Base-by-base conservation (phyloP, 23 red algal species). In the Gracilaria domingensis region DNA sequence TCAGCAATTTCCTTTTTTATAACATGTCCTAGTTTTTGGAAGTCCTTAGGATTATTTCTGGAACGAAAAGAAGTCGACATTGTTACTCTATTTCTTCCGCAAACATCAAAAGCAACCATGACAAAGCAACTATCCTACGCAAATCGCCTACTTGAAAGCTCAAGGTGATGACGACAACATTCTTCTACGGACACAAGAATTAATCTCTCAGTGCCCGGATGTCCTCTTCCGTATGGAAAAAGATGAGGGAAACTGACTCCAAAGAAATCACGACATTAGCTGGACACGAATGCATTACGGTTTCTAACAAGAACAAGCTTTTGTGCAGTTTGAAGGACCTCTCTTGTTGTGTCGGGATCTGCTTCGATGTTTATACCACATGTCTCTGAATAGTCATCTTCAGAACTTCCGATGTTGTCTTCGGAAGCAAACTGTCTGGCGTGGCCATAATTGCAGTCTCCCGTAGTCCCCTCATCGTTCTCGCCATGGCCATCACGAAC, bases 61-160 rank as follows among this genome's bases (percentile, higher is more conserved):
- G 61, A 6, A 66, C 61, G 61, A 16, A 66, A 29, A 16, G 61
- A 5, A 9, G 61, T 66, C 33, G 61, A 66, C 25, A 36, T 5
- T 29, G 61, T 36, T 36, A 66, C 61, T 36, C 33, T 66, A 9
- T 36, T 66, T 36, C 61, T 66, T 66, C 61, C 61, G 33, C 61
- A 66, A 5, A 66, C 7, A 16, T 66, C 61, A 16, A 66, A 5
- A 8, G 61, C 61, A 66, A 66, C 33, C 28, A 66, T 8, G 5
- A 66, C 33, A 66, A 29, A 66, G 11, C 28, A 32, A 16, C 28
- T 8, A 16, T 66, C 28, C 16, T 66, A 16, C 61, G 61, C 25
- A 16, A 66, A 66, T 8, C 16, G 25, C 11, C 61, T 29, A 32
- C 33, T 29, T 9, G 25, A 36, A 16, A 66, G 61, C 16, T 36